Conservation (phyloP, 164 flowering plant species). For the Hamamelis virginiana region DNA sequence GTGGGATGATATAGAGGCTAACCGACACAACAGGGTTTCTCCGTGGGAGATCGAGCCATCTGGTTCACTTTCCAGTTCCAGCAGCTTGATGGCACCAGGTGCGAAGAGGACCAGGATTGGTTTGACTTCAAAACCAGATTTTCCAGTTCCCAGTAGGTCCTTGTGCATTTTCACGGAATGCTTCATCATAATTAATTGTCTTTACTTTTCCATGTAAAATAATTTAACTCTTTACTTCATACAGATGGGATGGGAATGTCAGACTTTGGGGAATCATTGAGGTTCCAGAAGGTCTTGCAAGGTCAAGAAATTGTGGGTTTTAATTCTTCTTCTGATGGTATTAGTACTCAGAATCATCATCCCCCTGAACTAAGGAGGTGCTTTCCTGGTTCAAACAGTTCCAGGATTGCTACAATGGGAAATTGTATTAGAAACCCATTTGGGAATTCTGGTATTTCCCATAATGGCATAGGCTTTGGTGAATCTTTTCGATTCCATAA, state of each 20-base stretch:
- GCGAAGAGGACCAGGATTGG: conserved; percentile 67
- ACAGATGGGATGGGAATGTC: conserved; percentile 63
- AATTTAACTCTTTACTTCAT: neutral
- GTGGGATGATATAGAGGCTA: conserved; percentile 75
- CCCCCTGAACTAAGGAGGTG: conserved; percentile 40
- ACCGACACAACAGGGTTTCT: conserved; percentile 69
- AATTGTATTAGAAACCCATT: conserved; percentile 24
- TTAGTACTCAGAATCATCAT: conserved; percentile 37
- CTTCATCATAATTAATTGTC: neutral
- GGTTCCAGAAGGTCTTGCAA: conserved; percentile 99
- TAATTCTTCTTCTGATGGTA: conserved; percentile 35
- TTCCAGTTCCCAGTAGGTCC: conserved; percentile 58
- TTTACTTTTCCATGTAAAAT: neutral
- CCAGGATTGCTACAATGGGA: conserved; percentile 30
- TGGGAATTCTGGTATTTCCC: conserved; percentile 34
- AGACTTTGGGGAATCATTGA: conserved; percentile 73
- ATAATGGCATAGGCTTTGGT: conserved; percentile 46
- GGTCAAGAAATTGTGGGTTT: conserved; percentile 94
- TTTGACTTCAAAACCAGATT: conserved; percentile 52
- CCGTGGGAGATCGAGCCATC: conserved; percentile 93
- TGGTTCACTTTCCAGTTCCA: conserved; percentile 53
- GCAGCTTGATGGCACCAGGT: conserved; percentile 38
- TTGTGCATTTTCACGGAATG: neutral
- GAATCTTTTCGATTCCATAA: conserved; percentile 69
- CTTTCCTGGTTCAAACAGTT: conserved; percentile 31